phyloP scores from a whole-genome alignment of 2,329 filamentous ascomycete genomes.

The Fusarium robinianum region DNA sequence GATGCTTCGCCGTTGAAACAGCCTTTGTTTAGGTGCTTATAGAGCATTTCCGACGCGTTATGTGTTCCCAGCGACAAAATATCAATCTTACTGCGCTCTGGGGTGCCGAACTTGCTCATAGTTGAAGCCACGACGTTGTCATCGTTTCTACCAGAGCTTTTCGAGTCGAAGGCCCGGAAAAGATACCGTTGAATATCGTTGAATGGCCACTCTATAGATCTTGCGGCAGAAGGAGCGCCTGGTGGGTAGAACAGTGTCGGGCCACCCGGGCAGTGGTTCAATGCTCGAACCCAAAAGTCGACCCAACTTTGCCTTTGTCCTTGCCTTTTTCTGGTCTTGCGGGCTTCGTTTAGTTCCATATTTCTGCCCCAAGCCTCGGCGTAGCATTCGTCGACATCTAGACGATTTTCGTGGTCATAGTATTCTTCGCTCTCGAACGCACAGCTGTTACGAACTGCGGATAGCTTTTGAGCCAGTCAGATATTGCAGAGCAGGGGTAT shows the following conservation, averaged over 20 bases:
- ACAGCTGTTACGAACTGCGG: too few species aligned
- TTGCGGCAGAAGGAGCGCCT: neutral
- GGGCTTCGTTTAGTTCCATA: neutral
- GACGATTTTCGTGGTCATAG: neutral
- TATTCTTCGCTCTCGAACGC: too few species aligned
- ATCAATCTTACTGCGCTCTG: neutral
- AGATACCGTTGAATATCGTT: neutral
- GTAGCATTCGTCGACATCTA: neutral
- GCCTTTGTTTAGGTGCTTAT: neutral
- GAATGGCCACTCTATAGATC: neutral
- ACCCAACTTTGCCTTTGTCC: neutral
- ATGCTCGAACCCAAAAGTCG: neutral
- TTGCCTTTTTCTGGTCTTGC: too few species aligned
- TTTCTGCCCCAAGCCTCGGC: neutral
- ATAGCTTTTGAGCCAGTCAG: too few species aligned
- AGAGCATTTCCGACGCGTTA: neutral
- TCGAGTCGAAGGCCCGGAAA: conserved; percentile 3
- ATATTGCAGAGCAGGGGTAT: too few species aligned
- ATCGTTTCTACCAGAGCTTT: conserved; percentile 2
- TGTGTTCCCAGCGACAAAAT: neutral
- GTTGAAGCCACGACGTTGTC: neutral
- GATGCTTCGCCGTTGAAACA: neutral
- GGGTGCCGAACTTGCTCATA: neutral
- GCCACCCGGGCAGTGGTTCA: neutral
- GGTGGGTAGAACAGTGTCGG: conserved; percentile 6